Conservation (phyloP, 352 stramenopile genomes). For the Peronospora belbahrii region DNA sequence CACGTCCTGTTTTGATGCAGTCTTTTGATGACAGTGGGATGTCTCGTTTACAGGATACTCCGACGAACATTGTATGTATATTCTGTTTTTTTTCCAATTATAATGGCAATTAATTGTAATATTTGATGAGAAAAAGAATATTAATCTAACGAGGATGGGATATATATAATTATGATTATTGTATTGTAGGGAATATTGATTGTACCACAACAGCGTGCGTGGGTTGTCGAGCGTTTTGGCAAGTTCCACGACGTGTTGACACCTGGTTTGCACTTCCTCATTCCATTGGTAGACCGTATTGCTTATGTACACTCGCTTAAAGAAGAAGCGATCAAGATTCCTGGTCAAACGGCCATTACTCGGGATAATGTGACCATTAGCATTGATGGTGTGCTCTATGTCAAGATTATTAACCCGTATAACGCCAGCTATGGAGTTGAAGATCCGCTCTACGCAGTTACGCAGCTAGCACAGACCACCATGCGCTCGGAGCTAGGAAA, state of each 20-base stretch:
- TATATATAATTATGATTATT: too few relatives aligned
- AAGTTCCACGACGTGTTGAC: constrained; percentile 85
- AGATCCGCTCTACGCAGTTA: constrained; percentile 85
- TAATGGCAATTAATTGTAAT: not conserved
- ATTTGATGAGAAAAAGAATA: too few relatives aligned
- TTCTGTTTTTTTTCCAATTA: too few relatives aligned
- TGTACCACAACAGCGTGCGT: constrained; percentile 84
- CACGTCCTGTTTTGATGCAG: constrained; percentile 21
- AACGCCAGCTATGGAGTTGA: constrained; percentile 86
- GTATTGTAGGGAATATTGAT: constrained; percentile 68
- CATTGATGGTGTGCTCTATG: constrained; percentile 89
- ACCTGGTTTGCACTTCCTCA: constrained; percentile 85
- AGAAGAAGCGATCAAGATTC: constrained; percentile 88
- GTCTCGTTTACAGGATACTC: constrained; percentile 42
- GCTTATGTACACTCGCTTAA: constrained; percentile 90
- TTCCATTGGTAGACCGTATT: constrained; percentile 86
- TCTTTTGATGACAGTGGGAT: constrained; percentile 36
- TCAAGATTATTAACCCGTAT: constrained; percentile 87
- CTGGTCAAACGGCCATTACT: constrained; percentile 85
- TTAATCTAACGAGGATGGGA: too few relatives aligned
- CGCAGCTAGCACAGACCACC: constrained; percentile 86
- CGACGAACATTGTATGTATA: constrained; percentile 41
- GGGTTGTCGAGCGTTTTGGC: constrained; percentile 88
- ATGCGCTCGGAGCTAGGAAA: constrained; percentile 90
- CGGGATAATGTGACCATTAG: constrained; percentile 89